These are phyloP conservation scores for Beauveria medogensis DNA, from an alignment of 2,329 filamentous ascomycete genomes.

Conservation along the genomic window DNA sequence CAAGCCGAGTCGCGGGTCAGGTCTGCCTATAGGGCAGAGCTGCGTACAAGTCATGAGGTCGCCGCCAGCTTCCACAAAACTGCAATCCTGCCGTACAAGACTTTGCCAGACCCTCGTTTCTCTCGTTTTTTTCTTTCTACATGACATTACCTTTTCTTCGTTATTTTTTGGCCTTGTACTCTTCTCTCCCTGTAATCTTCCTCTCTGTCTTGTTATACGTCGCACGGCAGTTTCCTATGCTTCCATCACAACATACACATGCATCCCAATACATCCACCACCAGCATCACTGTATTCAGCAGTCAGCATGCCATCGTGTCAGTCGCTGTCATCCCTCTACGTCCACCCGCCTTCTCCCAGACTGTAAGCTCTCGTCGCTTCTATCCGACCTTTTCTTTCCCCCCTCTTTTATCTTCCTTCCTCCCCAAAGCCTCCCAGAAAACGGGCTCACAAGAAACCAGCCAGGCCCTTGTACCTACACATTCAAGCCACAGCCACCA, in stretches of 20 bases:
- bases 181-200: neutral
- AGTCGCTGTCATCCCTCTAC: neutral
- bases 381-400: too few relatives aligned
- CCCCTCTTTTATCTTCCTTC: too few relatives aligned
- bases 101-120: neutral
- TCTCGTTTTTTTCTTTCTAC: neutral
- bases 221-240: neutral
- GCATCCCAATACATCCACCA: neutral
- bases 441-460: too few relatives aligned
- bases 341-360: neutral
- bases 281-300: too few relatives aligned
- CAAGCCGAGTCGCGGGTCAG: too few relatives aligned
- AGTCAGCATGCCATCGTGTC: neutral
- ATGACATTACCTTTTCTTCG: neutral
- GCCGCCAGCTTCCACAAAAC: neutral
- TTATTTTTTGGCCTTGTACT: neutral
- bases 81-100: neutral
- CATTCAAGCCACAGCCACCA: too few relatives aligned
- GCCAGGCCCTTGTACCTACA: too few relatives aligned
- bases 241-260: neutral
- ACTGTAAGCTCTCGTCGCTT: neutral
- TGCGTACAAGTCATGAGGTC: neutral
- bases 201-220: neutral
- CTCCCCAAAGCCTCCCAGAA: too few relatives aligned
- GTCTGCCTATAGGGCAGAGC: neutral